Percentiles rank a stretch among this genome's conserved stretches.
phyloP scores from a whole-genome alignment of 2,329 filamentous ascomycete species.

The Dothistroma septosporum region DNA sequence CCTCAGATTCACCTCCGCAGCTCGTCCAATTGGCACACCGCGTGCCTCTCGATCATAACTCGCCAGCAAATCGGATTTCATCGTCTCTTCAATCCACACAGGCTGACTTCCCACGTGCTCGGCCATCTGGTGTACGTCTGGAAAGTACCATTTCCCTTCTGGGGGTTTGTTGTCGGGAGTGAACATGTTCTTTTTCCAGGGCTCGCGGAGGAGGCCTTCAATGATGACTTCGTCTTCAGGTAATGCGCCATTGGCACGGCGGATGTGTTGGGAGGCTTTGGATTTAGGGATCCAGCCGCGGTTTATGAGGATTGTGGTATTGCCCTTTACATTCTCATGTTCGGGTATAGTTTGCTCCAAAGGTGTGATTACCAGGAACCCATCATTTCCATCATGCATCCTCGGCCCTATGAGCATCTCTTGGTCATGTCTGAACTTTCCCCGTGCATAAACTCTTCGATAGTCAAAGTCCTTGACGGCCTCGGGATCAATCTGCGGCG shows the following conservation, averaged over 20 bases:
- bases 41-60: slow-evolving; percentile 70
- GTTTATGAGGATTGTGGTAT: slow-evolving; percentile 74
- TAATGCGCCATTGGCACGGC: slow-evolving; percentile 58
- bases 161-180: slow-evolving; percentile 86
- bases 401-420: slow-evolving; percentile 96
- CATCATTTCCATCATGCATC: slow-evolving; percentile 82
- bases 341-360: slow-evolving; percentile 59
- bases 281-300: slow-evolving; percentile 87
- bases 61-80: slow-evolving; percentile 76
- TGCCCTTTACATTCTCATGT: slow-evolving; percentile 42
- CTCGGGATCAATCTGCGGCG: slow-evolving; percentile 74
- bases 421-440: slow-evolving; percentile 75
- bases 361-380: slow-evolving; percentile 87
- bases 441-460: slow-evolving; percentile 71
- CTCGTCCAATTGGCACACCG: slow-evolving; percentile 78
- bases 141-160: slow-evolving; percentile 86
- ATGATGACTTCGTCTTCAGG: slow-evolving; percentile 69
- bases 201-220: slow-evolving; percentile 78
- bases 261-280: slow-evolving; percentile 58
- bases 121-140: slow-evolving; percentile 91
- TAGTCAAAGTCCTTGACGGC: slow-evolving; percentile 89
- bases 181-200: slow-evolving; percentile 97
- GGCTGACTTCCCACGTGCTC: slow-evolving; percentile 73
- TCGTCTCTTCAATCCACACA: slow-evolving; percentile 94
- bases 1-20: slow-evolving; percentile 84